These are phyloP conservation scores for Pseudozyma tsukubaensis DNA, from an alignment of 1,284 basidiomycete genomes.

Conservation along the genomic window DNA sequence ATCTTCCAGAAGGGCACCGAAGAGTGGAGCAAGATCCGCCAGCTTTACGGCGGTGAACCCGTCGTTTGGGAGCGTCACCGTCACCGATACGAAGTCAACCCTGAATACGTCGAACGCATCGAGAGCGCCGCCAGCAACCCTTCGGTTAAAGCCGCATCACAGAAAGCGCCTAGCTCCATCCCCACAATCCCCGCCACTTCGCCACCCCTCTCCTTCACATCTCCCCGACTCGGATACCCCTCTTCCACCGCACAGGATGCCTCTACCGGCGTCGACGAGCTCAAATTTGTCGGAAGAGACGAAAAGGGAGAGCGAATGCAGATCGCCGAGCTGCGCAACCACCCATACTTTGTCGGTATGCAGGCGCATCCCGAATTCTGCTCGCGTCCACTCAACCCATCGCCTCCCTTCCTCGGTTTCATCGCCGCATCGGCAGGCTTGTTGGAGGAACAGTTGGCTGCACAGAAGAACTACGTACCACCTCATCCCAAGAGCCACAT, in stretches of 20 bases:
- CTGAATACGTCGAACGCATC: conserved; percentile 81
- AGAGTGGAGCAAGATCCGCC: conserved; percentile 73
- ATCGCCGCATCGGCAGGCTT: conserved; percentile 83
- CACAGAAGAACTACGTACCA: conserved; percentile 74
- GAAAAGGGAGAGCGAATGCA: conserved; percentile 98
- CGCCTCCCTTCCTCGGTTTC: conserved; percentile 95
- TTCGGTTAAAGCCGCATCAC: conserved; percentile 22
- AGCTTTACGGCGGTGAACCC: conserved; percentile 84
- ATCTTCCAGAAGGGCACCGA: conserved; percentile 78
- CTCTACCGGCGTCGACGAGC: conserved; percentile 41
- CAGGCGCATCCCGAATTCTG: conserved; percentile 99
- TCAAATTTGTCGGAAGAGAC: conserved; percentile 86
- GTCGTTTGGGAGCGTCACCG: conserved; percentile 97
- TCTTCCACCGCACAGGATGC: conserved; percentile 12
- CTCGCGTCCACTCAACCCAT: conserved; percentile 97
- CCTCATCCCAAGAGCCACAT: conserved; percentile 71
- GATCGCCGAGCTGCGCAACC: conserved; percentile 86
- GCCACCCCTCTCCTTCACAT: conserved; percentile 34
- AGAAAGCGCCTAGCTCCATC: conserved; percentile 34
- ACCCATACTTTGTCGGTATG: conserved; percentile 93
- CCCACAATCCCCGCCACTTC: conserved; percentile 44
- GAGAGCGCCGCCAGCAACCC: conserved; percentile 69
- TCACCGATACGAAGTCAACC: conserved; percentile 97
- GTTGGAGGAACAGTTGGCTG: conserved; percentile 80
- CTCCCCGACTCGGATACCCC: conserved; percentile 28